Base-by-base conservation (phyloP, 2,329 filamentous ascomycete species). In the Hymenoscyphus scutula region DNA sequence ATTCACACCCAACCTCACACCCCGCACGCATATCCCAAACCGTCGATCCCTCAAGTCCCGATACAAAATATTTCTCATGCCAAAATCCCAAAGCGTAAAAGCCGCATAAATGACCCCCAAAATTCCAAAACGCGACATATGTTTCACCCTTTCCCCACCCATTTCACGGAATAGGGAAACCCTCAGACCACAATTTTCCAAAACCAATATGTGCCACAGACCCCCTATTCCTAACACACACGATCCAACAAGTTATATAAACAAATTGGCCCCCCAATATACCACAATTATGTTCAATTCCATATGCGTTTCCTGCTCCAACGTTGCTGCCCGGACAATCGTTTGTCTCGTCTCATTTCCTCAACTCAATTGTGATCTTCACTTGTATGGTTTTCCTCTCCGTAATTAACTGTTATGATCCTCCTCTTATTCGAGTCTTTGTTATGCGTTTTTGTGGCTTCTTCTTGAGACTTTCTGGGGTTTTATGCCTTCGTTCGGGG, bases 201-300 rank as follows among this genome's bases (percentile, higher is more conserved):
- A 34, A 41, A 41, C 38, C 38, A 17, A 19, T 41, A n/a, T 23
- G 19, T 23, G 10, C 19, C 41, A 48, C 41, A 48, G 41, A 48
- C 41, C 41, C n/a, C 41, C 10, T 48, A 13, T 34, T 34, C 8
- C 32, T 23, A n/a, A 48, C 41, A 48, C 41, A 5, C n/a, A 48
- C 41, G 41, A 48, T 48, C 41, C 7, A 48, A 48, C 41, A 48
- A 23, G n/a, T 23, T 48, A 48, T 48, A 48, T 48, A 48, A 48
- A 45, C n/a, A 19, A 45, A n/a, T 19, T 45, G 5, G 5, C 38
- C n/a, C n/a, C 19, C n/a, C 41, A 23, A 13, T 13, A 48, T 48
- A 23, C 11, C 41, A 3, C 41, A 7, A 11, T 10, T 23, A 1
- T 34, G 32, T 48, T 11, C n/a, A 23, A 19, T 23, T 11, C n/a